These are phyloP conservation scores for Calonectria crousiana DNA, from an alignment of 2,329 filamentous ascomycete genomes.

Conservation along the genomic window DNA sequence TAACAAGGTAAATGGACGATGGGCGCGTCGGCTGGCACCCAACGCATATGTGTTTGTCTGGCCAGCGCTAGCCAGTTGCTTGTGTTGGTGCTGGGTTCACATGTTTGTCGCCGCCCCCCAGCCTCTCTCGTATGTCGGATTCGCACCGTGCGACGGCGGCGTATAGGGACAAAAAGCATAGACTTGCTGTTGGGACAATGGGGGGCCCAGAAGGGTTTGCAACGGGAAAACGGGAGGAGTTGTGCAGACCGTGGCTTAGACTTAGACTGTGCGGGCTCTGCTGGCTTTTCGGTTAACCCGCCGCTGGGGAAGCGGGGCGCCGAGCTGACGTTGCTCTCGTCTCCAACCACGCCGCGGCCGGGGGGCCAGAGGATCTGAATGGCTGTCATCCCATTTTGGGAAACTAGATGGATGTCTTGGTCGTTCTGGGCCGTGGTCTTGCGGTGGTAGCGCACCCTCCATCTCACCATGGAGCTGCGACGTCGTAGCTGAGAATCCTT, in stretches of 20 bases:
- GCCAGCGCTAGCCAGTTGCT: neutral
- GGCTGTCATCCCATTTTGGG: neutral
- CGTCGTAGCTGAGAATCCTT: slow-evolving; percentile 12
- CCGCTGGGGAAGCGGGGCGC: slow-evolving; percentile 36
- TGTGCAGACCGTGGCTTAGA: slow-evolving; percentile 41
- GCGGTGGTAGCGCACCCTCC: neutral
- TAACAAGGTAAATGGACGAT: neutral
- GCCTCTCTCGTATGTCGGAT: neutral
- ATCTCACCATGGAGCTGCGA: neutral
- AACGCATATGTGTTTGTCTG: neutral
- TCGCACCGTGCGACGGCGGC: neutral
- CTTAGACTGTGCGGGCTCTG: slow-evolving; percentile 36
- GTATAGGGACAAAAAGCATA: neutral
- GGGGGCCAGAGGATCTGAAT: neutral
- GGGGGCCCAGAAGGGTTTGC: neutral
- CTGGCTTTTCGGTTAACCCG: slow-evolving; percentile 28
- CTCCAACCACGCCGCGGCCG: slow-evolving; percentile 3
- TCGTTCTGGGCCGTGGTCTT: neutral
- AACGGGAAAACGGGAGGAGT: slow-evolving; percentile 12
- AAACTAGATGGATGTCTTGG: neutral
- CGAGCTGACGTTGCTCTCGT: neutral
- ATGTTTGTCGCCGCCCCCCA: slow-evolving; percentile 11
- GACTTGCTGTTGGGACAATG: neutral
- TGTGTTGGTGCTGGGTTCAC: neutral
- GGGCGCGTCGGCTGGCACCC: neutral